A percentile compares a stretch with the other conserved stretches of the same genome.
phyloP scores from a whole-genome alignment of 306 rosid species.

The Delonix regia region DNA sequence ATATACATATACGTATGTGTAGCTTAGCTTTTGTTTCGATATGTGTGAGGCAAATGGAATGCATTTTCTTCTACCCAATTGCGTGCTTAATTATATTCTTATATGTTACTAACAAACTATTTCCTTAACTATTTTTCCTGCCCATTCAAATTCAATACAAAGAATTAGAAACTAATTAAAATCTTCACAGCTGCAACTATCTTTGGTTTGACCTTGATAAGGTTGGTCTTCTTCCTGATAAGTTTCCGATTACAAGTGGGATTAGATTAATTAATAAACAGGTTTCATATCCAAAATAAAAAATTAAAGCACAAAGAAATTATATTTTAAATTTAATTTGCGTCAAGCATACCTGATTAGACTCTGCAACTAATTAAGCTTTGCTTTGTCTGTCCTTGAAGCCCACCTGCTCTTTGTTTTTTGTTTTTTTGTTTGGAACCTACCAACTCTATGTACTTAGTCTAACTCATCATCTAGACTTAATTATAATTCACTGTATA shows the following conservation, averaged over 20 bases:
- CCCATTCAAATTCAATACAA: background rate
- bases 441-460: constrained; percentile 10
- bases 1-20: no score
- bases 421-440: background rate
- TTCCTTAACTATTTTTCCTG: background rate
- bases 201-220: background rate
- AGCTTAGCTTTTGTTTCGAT: background rate
- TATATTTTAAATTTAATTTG: background rate
- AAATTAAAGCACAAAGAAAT: background rate
- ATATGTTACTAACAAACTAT: background rate
- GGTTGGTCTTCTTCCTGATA: background rate
- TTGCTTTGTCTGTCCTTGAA: constrained; percentile 24
- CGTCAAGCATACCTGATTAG: constrained; percentile 40
- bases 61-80: background rate
- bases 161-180: background rate
- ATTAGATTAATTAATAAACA: background rate
- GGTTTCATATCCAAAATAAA: background rate
- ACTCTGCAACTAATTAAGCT: constrained; percentile 33
- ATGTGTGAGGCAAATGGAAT: background rate
- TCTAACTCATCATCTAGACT: constrained; percentile 18
- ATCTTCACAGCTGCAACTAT: background rate
- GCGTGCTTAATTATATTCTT: background rate
- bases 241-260: background rate
- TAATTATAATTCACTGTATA: background rate
- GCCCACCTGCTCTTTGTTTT: constrained; percentile 27